phyloP scores from a whole-genome alignment of 805 yeast genomes.

The Myxozyma vanderwaltii region DNA sequence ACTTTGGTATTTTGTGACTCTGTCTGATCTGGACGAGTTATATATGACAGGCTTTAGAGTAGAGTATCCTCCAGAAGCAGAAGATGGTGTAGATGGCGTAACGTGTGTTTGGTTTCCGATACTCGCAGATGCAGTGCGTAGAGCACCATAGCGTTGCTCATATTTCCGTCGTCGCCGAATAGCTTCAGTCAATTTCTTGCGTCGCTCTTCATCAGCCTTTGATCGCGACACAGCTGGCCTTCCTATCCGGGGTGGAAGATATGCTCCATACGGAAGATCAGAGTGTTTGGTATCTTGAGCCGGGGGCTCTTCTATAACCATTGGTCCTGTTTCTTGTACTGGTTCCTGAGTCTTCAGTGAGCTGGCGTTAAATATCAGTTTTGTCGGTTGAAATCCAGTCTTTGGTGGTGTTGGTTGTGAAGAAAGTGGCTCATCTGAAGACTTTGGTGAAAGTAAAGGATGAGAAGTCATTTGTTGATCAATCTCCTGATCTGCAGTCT shows the following conservation, averaged over 20 bases:
- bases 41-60: neutral
- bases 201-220: conserved; percentile 14
- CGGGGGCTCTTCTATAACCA: neutral
- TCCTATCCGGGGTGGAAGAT: neutral
- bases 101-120: neutral
- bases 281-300: neutral
- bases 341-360: neutral
- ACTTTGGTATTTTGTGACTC: conserved; percentile 18
- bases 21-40: neutral
- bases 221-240: conserved; percentile 1
- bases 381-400: neutral
- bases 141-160: conserved; percentile 12
- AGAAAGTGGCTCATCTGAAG: neutral
- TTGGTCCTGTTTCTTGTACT: neutral
- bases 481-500: neutral
- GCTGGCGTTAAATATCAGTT: neutral
- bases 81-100: neutral
- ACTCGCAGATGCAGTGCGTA: conserved; percentile 2
- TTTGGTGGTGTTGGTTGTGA: neutral
- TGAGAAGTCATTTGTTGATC: neutral
- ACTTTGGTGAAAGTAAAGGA: neutral
- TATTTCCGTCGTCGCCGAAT: conserved; percentile 17
- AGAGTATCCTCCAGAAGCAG: neutral
- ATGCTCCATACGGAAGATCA: conserved; percentile 20
- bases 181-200: conserved; percentile 12